Evolutionary conservation across 148 eudicot genomes (phyloP).

Genomic region (Heliamphora exappendiculata): DNA sequence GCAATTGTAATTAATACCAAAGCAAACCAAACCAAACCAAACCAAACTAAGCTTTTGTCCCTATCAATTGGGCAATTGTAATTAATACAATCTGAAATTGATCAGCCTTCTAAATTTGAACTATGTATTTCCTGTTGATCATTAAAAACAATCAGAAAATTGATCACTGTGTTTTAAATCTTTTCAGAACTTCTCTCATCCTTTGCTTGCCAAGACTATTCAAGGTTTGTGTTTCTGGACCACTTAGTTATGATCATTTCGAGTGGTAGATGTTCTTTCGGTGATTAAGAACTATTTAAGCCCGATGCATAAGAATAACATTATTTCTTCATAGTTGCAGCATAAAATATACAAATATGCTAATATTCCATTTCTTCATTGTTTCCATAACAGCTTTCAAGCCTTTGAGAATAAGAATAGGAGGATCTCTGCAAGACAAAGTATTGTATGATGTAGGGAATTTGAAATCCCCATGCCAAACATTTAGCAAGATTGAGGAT

Average conservation of each 20-base stretch:
- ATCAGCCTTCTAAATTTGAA: background rate
- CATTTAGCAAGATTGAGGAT: conserved; percentile 39
- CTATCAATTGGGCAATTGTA: no score
- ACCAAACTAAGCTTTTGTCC: no score
- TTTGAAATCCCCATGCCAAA: conserved; percentile 44
- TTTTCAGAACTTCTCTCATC: conserved; percentile 69
- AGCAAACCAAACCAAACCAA: no score
- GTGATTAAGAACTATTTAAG: background rate
- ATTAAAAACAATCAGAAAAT: background rate
- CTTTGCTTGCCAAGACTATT: conserved; percentile 62
- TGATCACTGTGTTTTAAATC: conserved; percentile 8
- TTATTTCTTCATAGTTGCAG: background rate
- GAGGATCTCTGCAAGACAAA: conserved; percentile 94
- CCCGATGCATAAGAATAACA: background rate
- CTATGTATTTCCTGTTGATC: background rate
- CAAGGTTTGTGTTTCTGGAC: conserved; percentile 45
- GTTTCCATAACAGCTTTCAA: conserved; percentile 50
- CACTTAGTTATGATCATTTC: background rate
- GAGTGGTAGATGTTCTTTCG: background rate
- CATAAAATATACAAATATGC: background rate
- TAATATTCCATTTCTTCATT: conserved; percentile 10
- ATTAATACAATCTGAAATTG: background rate
- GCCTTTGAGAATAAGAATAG: conserved; percentile 71
- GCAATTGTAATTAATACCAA: no score
- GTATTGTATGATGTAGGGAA: conserved; percentile 64